phyloP scores from a whole-genome alignment of 805 yeast species.

The Suhomyces kilbournensis region DNA sequence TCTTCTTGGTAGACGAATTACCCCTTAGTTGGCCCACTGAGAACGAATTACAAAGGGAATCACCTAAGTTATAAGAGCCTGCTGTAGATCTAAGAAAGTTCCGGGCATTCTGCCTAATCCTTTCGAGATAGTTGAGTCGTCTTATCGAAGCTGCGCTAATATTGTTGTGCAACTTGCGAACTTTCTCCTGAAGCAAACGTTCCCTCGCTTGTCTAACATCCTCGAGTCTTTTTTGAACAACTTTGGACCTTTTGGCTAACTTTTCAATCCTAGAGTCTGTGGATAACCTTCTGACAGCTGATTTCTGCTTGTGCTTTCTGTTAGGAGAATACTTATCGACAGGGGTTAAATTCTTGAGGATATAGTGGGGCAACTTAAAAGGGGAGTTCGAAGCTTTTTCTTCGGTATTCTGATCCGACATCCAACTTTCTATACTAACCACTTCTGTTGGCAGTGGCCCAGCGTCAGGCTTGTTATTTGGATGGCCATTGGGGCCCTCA shows the following conservation, averaged over 20 bases:
- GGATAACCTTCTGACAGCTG: background rate
- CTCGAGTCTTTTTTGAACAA: background rate
- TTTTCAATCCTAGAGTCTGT: background rate
- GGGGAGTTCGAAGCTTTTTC: background rate
- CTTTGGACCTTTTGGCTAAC: background rate
- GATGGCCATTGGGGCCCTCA: background rate
- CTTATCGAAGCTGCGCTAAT: constrained; percentile 1
- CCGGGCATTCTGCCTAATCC: constrained; percentile 3
- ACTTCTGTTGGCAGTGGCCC: background rate
- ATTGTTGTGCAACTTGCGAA: background rate
- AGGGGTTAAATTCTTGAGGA: constrained; percentile 9
- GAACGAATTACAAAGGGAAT: background rate
- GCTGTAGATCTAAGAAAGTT: background rate
- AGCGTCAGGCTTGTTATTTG: background rate
- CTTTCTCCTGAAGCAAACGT: background rate
- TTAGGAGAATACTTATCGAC: background rate
- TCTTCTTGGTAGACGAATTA: background rate
- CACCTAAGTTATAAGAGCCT: background rate
- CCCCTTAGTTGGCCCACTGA: background rate
- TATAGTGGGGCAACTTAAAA: constrained; percentile 7
- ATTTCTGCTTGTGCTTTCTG: background rate
- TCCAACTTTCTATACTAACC: background rate
- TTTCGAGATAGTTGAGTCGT: constrained; percentile 2
- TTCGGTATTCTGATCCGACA: background rate
- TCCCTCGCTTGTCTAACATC: constrained; percentile 1